Evolutionary conservation across 805 yeast genomes (phyloP).

Genomic region (Starmerella bombi): DNA sequence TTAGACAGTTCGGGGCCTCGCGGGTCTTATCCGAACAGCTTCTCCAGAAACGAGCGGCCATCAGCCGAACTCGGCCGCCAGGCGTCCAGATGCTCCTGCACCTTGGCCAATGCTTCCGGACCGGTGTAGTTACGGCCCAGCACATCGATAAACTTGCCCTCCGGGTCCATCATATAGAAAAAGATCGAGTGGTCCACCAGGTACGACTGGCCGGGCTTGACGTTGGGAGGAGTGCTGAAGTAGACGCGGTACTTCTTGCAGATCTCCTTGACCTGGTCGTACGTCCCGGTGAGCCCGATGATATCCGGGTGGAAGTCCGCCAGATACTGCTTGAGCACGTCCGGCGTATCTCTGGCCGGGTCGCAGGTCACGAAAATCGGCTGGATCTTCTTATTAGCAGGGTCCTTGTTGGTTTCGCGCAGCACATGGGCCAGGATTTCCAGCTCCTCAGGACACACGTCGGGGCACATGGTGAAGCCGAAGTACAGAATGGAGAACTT

Average conservation of each 20-base stretch:
- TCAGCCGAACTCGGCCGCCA: slow-evolving; percentile 41
- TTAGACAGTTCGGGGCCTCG: no score
- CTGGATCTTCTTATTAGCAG: slow-evolving; percentile 35
- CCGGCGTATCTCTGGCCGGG: slow-evolving; percentile 88
- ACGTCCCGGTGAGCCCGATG: slow-evolving; percentile 82
- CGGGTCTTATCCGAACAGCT: slow-evolving; percentile 10
- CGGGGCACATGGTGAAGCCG: slow-evolving; percentile 97
- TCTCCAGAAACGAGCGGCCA: slow-evolving; percentile 14
- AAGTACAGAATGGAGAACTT: slow-evolving; percentile 79
- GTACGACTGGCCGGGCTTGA: slow-evolving; percentile 92
- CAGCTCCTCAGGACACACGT: slow-evolving; percentile 94
- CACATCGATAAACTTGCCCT: slow-evolving; percentile 89
- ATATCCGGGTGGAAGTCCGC: slow-evolving; percentile 81
- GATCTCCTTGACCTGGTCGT: slow-evolving; percentile 65
- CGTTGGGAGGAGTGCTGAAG: slow-evolving; percentile 90
- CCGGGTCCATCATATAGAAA: slow-evolving; percentile 97
- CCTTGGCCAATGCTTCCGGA: slow-evolving; percentile 60
- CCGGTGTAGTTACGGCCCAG: slow-evolving; percentile 84
- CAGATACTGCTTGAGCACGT: slow-evolving; percentile 67
- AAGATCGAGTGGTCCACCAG: slow-evolving; percentile 94
- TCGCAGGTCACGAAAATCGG: slow-evolving; percentile 94
- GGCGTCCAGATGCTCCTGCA: slow-evolving; percentile 59
- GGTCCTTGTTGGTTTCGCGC: slow-evolving; percentile 40
- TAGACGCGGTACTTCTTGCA: slow-evolving; percentile 90
- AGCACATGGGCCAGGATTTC: slow-evolving; percentile 73